These are phyloP conservation scores for Hordeum vulgare DNA, from an alignment of 176 grass and related monocot genomes.

Conservation along the genomic window DNA sequence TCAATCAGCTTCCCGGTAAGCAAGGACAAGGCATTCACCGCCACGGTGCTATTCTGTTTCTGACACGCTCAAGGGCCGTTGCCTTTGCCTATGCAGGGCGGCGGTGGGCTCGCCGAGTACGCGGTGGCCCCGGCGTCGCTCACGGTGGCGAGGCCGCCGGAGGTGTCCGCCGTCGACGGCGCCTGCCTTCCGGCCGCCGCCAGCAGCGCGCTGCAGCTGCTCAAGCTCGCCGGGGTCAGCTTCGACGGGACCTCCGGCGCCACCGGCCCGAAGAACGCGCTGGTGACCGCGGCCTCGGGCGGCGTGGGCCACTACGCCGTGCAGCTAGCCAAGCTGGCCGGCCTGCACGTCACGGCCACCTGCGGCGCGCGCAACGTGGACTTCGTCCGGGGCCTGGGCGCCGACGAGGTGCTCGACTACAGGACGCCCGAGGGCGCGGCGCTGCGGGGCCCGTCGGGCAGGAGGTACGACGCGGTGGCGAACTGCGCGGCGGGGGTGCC, in stretches of 20 bases:
- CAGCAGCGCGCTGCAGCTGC: constrained; percentile 50
- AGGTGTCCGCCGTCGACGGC: constrained; percentile 49
- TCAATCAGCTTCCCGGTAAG: constrained; percentile 55
- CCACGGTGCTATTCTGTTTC: background rate
- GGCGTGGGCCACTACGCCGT: constrained; percentile 81
- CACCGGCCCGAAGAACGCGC: constrained; percentile 26
- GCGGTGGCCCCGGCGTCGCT: constrained; percentile 32
- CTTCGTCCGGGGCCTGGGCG: constrained; percentile 43
- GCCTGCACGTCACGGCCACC: constrained; percentile 65
- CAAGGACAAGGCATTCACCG: background rate
- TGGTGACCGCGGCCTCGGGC: constrained; percentile 82
- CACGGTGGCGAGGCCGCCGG: constrained; percentile 43
- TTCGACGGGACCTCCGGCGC: constrained; percentile 31
- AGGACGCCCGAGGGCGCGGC: constrained; percentile 42
- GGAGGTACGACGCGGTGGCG: constrained; percentile 53
- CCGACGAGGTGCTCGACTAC: constrained; percentile 76
- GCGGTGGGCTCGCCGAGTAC: constrained; percentile 63
- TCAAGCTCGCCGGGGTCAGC: constrained; percentile 40
- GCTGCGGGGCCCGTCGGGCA: constrained; percentile 46
- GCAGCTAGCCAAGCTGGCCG: constrained; percentile 67
- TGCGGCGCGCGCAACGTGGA: constrained; percentile 68
- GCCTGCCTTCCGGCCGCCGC: constrained; percentile 52
- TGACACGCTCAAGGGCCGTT: background rate
- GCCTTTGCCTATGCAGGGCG: constrained; percentile 36
- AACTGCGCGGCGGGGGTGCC: constrained; percentile 57